A percentile compares a stretch with the other conserved stretches of the same genome.
These are phyloP conservation scores for Aspergillus pseudonomiae DNA, from an alignment of 2,329 filamentous ascomycete species.

Conservation along the genomic window DNA sequence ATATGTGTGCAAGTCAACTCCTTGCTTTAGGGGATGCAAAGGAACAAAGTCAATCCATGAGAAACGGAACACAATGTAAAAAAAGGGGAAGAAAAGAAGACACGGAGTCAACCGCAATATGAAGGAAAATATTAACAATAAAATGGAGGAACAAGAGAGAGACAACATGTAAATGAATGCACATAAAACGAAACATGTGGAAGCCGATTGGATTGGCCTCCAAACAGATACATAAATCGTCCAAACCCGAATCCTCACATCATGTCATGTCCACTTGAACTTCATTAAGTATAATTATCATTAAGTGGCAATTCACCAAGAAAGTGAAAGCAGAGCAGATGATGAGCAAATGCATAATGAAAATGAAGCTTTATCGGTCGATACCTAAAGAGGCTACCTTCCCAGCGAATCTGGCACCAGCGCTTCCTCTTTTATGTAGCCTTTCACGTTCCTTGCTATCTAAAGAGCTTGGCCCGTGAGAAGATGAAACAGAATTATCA, in stretches of 20 bases:
- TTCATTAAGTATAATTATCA: conserved; percentile 27
- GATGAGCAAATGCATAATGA: conserved; percentile 11
- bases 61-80: background rate
- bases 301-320: conserved; percentile 8
- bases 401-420: conserved; percentile 67
- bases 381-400: conserved; percentile 50
- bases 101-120: background rate
- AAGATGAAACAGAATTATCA: conserved; percentile 28
- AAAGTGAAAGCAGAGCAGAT: conserved; percentile 15
- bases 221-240: conserved; percentile 13
- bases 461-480: conserved; percentile 33
- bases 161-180: background rate
- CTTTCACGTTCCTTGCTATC: conserved; percentile 64
- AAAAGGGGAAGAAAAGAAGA: background rate
- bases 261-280: conserved; percentile 18
- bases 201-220: background rate
- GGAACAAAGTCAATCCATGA: background rate
- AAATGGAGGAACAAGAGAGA: conserved; percentile 5
- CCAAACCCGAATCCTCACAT: conserved; percentile 12
- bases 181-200: background rate
- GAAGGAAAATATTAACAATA: conserved; percentile 5
- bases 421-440: conserved; percentile 78
- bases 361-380: conserved; percentile 36
- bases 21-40: background rate
- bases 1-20: background rate